phyloP scores from a whole-genome alignment of 2,329 filamentous ascomycete genomes.

The Alternaria postmessia region DNA sequence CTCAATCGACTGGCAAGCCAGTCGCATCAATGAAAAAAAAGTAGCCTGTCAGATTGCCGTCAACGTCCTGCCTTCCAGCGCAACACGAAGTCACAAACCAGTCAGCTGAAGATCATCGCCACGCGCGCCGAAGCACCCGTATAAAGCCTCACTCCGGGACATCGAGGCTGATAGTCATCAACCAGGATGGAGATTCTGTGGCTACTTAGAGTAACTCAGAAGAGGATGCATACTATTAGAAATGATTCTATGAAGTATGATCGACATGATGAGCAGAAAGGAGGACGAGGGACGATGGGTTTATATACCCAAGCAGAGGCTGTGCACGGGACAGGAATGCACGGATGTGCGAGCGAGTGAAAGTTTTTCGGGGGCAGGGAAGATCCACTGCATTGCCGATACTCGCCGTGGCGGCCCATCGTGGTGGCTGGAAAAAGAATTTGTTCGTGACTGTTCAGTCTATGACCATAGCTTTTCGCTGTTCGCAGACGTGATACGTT shows the following conservation, averaged over 20 bases:
- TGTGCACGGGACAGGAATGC: background rate
- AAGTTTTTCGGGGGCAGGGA: background rate
- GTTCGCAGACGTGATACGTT: background rate
- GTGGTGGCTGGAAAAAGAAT: background rate
- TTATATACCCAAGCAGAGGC: background rate
- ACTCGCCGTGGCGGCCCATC: background rate
- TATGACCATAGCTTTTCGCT: background rate
- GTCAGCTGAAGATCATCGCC: constrained; percentile 94
- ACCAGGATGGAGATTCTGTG: constrained; percentile 89
- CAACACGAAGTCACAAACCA: constrained; percentile 75
- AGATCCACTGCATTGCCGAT: background rate
- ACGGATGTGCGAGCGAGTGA: constrained; percentile 25
- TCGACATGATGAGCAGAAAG: constrained; percentile 1
- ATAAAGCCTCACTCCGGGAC: constrained; percentile 84
- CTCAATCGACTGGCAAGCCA: constrained; percentile 43
- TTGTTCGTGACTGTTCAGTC: background rate
- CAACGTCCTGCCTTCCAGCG: constrained; percentile 79
- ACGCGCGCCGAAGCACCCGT: constrained; percentile 78
- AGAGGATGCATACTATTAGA: constrained; percentile 94
- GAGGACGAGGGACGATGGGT: background rate
- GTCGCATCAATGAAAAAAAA: constrained; percentile 45
- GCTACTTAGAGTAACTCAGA: constrained; percentile 93
- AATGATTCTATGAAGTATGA: constrained; percentile 58
- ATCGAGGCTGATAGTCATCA: constrained; percentile 87
- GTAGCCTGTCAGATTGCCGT: constrained; percentile 82